Conservation (phyloP, 805 yeast species). For the Metschnikowia reukaufii region DNA sequence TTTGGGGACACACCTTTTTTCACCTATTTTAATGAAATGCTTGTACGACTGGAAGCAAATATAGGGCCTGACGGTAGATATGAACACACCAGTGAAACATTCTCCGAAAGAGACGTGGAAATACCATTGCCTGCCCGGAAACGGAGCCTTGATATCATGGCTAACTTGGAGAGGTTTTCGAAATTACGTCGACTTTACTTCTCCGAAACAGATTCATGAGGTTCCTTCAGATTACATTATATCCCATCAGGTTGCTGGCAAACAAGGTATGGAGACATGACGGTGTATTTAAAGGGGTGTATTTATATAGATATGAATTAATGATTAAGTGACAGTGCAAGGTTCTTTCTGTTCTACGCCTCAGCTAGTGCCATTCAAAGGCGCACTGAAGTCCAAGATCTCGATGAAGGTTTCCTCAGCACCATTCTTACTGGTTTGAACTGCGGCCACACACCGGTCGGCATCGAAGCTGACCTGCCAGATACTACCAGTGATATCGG, state of each 20-base stretch:
- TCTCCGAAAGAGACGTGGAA: conserved; percentile 14
- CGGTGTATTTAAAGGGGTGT: background rate
- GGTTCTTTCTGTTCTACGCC: background rate
- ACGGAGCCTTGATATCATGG: conserved; percentile 30
- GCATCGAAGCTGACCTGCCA: conserved; percentile 94
- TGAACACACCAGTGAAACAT: conserved; percentile 16
- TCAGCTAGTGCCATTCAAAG: conserved; percentile 8
- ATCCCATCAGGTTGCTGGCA: no score
- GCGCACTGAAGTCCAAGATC: conserved; percentile 71
- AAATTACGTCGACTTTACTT: conserved; percentile 39
- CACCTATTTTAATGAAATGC: conserved; percentile 26
- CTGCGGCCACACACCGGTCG: conserved; percentile 86
- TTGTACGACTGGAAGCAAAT: conserved; percentile 23
- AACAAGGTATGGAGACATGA: background rate
- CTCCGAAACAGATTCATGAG: conserved; percentile 13
- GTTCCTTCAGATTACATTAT: no score
- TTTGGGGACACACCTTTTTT: conserved; percentile 17
- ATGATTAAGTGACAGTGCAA: background rate
- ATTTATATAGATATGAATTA: background rate
- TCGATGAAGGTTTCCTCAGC: conserved; percentile 70
- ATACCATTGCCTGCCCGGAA: conserved; percentile 18
- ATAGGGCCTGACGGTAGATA: conserved; percentile 31
- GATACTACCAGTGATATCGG: conserved; percentile 76
- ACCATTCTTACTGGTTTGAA: conserved; percentile 55
- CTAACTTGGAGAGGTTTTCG: conserved; percentile 32